Conservation (phyloP, 345 rosid species). For the Toxicodendron radicans region DNA sequence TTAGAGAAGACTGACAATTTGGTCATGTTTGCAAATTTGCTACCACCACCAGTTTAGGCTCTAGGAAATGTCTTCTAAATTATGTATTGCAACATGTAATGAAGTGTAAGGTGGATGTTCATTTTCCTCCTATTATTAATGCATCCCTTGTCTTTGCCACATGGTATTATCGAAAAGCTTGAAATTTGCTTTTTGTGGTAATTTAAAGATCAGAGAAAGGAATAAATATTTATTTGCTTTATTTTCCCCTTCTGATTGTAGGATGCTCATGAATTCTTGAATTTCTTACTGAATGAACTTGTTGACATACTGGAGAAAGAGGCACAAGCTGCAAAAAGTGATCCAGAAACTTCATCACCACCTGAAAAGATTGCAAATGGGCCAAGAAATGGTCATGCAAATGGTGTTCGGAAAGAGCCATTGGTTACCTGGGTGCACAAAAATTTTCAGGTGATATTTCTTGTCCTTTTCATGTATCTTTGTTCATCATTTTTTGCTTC, state of each 20-base stretch:
- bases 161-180: neutral
- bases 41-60: neutral
- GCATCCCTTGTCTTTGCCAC: neutral
- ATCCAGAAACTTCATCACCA: conserved; percentile 71
- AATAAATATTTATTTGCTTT: conserved; percentile 6
- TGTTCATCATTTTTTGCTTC: neutral
- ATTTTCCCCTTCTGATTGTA: conserved; percentile 28
- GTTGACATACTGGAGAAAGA: conserved; percentile 99
- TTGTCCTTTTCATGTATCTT: neutral
- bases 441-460: conserved; percentile 76
- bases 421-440: conserved; percentile 97
- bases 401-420: conserved; percentile 87
- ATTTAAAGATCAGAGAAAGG: neutral
- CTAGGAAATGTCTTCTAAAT: neutral
- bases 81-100: neutral
- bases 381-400: conserved; percentile 52
- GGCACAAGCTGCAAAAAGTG: conserved; percentile 73
- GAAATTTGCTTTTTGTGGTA: neutral
- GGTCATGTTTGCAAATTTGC: neutral
- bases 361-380: conserved; percentile 84
- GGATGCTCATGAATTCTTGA: conserved; percentile 99
- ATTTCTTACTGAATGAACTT: conserved; percentile 95
- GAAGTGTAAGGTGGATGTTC: neutral
- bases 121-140: neutral
- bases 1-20: neutral